phyloP scores from a whole-genome alignment of 202 grass and related monocot genomes.

The Panicum virgatum region DNA sequence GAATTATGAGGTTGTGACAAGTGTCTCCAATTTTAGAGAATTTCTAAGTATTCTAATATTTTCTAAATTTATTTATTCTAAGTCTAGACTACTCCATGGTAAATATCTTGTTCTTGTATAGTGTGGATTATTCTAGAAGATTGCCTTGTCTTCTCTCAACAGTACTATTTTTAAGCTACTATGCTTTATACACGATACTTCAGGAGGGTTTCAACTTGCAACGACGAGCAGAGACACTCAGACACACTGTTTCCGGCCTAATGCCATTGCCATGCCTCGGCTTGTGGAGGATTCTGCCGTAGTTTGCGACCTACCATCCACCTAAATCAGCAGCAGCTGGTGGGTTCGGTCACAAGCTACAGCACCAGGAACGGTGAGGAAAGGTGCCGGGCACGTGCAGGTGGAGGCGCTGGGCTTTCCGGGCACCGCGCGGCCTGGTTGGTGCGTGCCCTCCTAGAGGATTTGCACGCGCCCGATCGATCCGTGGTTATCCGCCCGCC shows the following conservation, averaged over 20 bases:
- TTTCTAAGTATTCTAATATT: too few relatives aligned
- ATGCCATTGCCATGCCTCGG: neutral
- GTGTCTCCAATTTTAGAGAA: too few relatives aligned
- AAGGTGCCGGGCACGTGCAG: conserved; percentile 36
- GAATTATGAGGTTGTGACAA: too few relatives aligned
- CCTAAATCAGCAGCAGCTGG: neutral
- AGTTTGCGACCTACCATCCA: conserved; percentile 9
- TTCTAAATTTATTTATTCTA: too few relatives aligned
- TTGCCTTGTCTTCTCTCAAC: too few relatives aligned
- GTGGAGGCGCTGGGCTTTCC: neutral
- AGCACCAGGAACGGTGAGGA: neutral
- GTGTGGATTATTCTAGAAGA: too few relatives aligned
- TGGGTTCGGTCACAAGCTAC: neutral
- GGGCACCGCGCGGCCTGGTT: neutral
- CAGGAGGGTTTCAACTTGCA: too few relatives aligned
- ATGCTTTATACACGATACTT: too few relatives aligned
- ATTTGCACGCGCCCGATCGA: neutral
- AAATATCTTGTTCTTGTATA: too few relatives aligned
- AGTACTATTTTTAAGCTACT: too few relatives aligned
- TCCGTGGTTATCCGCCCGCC: neutral
- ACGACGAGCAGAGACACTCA: neutral
- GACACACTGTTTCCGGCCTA: neutral
- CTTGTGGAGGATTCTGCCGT: conserved; percentile 8
- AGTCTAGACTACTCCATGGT: too few relatives aligned
- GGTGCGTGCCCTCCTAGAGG: neutral